Conservation (phyloP, 768 basidiomycete species). For the Rhizopogon rudus region DNA sequence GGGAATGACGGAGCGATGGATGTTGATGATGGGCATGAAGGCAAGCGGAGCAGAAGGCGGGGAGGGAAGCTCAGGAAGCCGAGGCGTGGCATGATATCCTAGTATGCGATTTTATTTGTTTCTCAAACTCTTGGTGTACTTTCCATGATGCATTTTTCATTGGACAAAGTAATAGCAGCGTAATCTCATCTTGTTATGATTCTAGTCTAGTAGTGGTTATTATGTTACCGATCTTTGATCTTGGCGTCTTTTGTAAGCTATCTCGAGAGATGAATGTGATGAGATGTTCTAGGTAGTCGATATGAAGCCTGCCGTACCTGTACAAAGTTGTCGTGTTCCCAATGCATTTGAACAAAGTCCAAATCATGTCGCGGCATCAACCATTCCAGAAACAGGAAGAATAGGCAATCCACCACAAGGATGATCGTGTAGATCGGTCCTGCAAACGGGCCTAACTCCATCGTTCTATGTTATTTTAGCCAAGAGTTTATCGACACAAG, state of each 20-base stretch:
- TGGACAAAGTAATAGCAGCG: background rate
- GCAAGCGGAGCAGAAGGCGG: slow-evolving; percentile 20
- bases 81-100: slow-evolving; percentile 6
- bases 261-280: background rate
- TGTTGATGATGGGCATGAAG: slow-evolving; percentile 18
- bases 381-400: slow-evolving; percentile 82
- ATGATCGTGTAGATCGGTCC: slow-evolving; percentile 90
- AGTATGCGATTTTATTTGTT: background rate
- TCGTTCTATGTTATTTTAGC: slow-evolving; percentile 45
- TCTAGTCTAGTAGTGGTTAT: background rate
- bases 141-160: background rate
- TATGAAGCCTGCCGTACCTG: slow-evolving; percentile 20
- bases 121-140: background rate
- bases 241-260: slow-evolving; percentile 10
- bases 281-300: background rate
- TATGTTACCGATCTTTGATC: background rate
- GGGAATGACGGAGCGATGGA: slow-evolving; percentile 11
- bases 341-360: slow-evolving; percentile 66
- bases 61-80: slow-evolving; percentile 16
- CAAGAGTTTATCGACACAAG: too few species aligned
- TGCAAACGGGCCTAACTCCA: slow-evolving; percentile 71
- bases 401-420: slow-evolving; percentile 82
- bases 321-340: slow-evolving; percentile 40
- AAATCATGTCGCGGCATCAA: slow-evolving; percentile 73
- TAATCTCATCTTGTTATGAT: background rate